phyloP scores from a whole-genome alignment of 2,329 filamentous ascomycete genomes.

The Drechmeria coniospora region DNA sequence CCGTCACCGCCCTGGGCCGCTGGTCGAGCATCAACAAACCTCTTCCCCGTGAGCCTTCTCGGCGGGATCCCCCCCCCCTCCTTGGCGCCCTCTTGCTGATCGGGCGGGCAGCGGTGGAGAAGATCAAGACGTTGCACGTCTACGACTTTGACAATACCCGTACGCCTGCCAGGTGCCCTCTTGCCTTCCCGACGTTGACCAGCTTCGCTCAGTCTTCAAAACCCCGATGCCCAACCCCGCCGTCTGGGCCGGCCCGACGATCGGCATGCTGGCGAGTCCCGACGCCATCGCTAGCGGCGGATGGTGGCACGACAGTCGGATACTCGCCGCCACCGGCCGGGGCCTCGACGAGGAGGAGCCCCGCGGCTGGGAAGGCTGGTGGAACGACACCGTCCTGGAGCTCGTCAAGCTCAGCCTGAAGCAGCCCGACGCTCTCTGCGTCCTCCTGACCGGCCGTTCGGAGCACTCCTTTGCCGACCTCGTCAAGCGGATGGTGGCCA shows the following conservation, averaged over 20 bases:
- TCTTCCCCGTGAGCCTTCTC: constrained; percentile 41
- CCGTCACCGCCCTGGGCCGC: constrained; percentile 60
- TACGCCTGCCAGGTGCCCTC: constrained; percentile 24
- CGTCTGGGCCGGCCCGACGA: constrained; percentile 67
- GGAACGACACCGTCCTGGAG: constrained; percentile 82
- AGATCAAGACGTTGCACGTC: constrained; percentile 70
- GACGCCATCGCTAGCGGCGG: constrained; percentile 70
- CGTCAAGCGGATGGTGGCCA: constrained; percentile 63
- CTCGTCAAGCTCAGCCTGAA: constrained; percentile 67
- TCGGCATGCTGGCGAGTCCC: constrained; percentile 60
- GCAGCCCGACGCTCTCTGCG: constrained; percentile 70
- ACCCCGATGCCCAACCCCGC: constrained; percentile 80
- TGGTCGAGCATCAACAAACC: constrained; percentile 70
- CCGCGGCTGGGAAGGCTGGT: constrained; percentile 81
- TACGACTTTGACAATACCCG: constrained; percentile 98
- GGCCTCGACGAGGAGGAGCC: constrained; percentile 70
- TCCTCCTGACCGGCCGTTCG: constrained; percentile 75
- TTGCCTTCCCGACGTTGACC: constrained; percentile 1
- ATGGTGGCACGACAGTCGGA: constrained; percentile 91
- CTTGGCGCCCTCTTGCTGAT: constrained; percentile 1
- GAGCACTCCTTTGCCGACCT: constrained; percentile 65
- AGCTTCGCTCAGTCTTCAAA: constrained; percentile 59
- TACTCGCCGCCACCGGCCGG: constrained; percentile 73
- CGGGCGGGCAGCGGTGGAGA: constrained; percentile 33
- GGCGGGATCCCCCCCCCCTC: constrained; percentile 1